A percentile compares a stretch with the other conserved stretches of the same genome.
These are phyloP conservation scores for Phlebiopsis gigantea DNA, from an alignment of 768 basidiomycete genomes.

Conservation along the genomic window DNA sequence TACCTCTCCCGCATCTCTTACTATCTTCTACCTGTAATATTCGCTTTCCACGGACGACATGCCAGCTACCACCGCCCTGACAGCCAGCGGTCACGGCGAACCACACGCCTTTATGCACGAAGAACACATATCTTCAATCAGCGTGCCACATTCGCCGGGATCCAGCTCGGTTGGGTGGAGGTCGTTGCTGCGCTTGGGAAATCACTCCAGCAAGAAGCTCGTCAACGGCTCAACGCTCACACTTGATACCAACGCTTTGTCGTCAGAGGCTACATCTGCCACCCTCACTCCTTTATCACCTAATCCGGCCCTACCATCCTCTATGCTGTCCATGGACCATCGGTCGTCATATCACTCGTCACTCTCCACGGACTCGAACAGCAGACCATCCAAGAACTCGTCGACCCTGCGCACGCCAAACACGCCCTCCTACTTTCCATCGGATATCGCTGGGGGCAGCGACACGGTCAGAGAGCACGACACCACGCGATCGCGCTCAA, in stretches of 20 bases:
- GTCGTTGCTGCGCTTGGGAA: slow-evolving; percentile 67
- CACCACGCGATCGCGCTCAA: slow-evolving; percentile 14
- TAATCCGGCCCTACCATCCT: slow-evolving; percentile 47
- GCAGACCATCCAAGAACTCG: slow-evolving; percentile 20
- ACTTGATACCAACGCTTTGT: slow-evolving; percentile 43
- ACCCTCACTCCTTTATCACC: slow-evolving; percentile 36
- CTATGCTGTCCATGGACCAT: slow-evolving; percentile 48
- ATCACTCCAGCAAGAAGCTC: slow-evolving; percentile 57
- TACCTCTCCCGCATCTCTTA: background rate
- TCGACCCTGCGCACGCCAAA: slow-evolving; percentile 15
- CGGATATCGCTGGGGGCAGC: slow-evolving; percentile 8
- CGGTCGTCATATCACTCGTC: slow-evolving; percentile 79
- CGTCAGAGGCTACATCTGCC: slow-evolving; percentile 29
- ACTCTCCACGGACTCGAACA: slow-evolving; percentile 68
- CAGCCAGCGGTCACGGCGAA: slow-evolving; percentile 3
- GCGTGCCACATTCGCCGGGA: background rate
- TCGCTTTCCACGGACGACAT: slow-evolving; percentile 2
- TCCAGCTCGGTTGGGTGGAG: slow-evolving; percentile 44
- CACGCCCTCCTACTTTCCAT: slow-evolving; percentile 21
- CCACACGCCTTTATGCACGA: background rate
- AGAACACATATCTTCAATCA: background rate
- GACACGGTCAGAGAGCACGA: slow-evolving; percentile 14
- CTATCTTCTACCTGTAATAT: background rate
- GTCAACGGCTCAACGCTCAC: slow-evolving; percentile 41
- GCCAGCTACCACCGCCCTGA: slow-evolving; percentile 1